A percentile compares a stretch with the other conserved stretches of the same genome.
phyloP scores from a whole-genome alignment of 208 protist genomes.

The Herpetomonas samuelpessoai region DNA sequence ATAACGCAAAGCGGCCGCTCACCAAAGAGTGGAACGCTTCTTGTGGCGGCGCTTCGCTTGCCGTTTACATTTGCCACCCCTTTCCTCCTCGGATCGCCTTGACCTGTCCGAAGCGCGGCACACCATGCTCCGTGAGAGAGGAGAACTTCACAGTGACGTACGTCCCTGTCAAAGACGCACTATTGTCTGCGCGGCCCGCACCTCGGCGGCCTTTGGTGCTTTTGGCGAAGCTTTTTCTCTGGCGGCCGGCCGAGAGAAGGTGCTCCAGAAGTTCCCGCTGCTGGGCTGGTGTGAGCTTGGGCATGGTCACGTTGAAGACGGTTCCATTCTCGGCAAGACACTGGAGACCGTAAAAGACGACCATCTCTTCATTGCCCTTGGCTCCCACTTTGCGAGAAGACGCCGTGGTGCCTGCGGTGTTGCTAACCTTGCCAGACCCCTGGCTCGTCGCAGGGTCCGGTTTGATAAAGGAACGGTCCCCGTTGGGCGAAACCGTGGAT shows the following conservation, averaged over 20 bases:
- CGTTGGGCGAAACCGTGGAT: slow-evolving; percentile 13
- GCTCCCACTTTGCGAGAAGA: neutral
- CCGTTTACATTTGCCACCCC: slow-evolving; percentile 76
- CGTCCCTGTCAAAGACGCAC: slow-evolving; percentile 59
- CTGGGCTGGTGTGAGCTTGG: slow-evolving; percentile 48
- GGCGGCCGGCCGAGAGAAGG: slow-evolving; percentile 34
- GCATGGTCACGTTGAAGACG: slow-evolving; percentile 78
- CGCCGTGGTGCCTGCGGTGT: neutral
- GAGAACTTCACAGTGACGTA: slow-evolving; percentile 86
- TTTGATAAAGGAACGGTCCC: slow-evolving; percentile 20
- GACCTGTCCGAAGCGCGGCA: slow-evolving; percentile 81
- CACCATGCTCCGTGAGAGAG: slow-evolving; percentile 75
- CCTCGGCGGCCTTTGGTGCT: neutral
- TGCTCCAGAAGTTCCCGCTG: slow-evolving; percentile 67
- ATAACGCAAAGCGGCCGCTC: too few species aligned
- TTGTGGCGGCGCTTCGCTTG: neutral
- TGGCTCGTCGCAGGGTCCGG: slow-evolving; percentile 11
- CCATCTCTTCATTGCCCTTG: slow-evolving; percentile 10
- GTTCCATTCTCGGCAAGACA: slow-evolving; percentile 76
- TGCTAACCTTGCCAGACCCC: neutral
- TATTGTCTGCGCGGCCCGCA: neutral
- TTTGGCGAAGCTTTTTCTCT: slow-evolving; percentile 13
- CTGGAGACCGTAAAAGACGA: slow-evolving; percentile 80
- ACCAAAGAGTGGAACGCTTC: too few species aligned
- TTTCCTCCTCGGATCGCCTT: slow-evolving; percentile 87